Conservation (phyloP, 1,284 basidiomycete genomes). For the Chiua sp. region DNA sequence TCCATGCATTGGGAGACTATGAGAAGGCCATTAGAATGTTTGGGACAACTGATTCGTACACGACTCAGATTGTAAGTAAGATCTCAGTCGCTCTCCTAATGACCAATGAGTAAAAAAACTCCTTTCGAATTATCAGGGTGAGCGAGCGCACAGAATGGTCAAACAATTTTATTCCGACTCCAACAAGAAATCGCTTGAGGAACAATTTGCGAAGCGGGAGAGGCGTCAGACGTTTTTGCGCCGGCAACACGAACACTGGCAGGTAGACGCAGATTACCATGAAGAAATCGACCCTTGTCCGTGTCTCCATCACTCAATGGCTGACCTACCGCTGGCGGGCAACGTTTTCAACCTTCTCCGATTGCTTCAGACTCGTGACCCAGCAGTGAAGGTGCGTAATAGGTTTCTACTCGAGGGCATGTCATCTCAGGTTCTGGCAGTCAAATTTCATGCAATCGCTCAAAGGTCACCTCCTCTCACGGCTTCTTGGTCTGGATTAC, state of each 20-base stretch:
- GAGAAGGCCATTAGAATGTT: no score
- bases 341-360: constrained; percentile 3
- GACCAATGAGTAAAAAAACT: no score
- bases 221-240: background rate
- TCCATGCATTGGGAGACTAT: no score
- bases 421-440: no score
- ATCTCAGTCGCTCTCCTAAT: no score
- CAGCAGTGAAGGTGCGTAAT: background rate
- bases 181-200: background rate
- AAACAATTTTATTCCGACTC: background rate
- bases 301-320: constrained; percentile 6
- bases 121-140: background rate
- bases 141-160: background rate
- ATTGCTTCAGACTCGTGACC: background rate
- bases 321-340: background rate
- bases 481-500: background rate
- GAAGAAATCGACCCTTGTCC: background rate
- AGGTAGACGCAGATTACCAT: no score
- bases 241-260: background rate
- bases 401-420: no score
- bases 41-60: no score
- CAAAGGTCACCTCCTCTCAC: constrained; percentile 1
- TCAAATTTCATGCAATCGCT: background rate
- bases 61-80: no score
- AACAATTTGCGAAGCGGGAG: background rate